Percentiles rank a stretch among this genome's conserved stretches.
Evolutionary conservation across 257 asterid species (phyloP).

Genomic region (Euphrasia confusa): DNA sequence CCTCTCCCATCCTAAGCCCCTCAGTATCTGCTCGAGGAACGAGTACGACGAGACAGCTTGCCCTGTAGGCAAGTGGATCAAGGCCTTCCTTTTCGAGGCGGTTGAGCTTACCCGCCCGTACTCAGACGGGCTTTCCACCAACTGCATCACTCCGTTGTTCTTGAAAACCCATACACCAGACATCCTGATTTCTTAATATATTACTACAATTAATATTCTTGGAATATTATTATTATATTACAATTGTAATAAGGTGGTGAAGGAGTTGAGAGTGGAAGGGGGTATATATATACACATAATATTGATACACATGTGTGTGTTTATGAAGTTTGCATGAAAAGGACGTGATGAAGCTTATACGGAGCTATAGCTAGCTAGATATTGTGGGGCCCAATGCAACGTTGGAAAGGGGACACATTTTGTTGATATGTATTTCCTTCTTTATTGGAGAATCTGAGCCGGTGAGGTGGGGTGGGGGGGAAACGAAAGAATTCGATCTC

Average conservation of each 20-base stretch:
- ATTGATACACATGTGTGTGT: too few species aligned
- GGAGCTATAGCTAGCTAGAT: too few species aligned
- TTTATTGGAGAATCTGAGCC: too few species aligned
- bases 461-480: too few species aligned
- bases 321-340: constrained; percentile 31
- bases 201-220: not conserved
- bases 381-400: constrained; percentile 43
- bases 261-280: too few species aligned
- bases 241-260: too few species aligned
- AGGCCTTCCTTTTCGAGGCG: constrained; percentile 45
- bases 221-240: too few species aligned
- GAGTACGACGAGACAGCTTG: constrained; percentile 61
- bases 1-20: constrained; percentile 78
- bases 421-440: not conserved
- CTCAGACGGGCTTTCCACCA: constrained; percentile 43
- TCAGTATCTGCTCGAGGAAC: constrained; percentile 51
- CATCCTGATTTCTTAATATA: too few species aligned
- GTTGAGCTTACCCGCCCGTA: constrained; percentile 15
- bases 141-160: constrained; percentile 66
- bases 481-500: too few species aligned
- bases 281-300: too few species aligned
- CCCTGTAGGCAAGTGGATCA: constrained; percentile 66
- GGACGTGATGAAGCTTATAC: not conserved
- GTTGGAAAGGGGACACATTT: constrained; percentile 25
- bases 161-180: constrained; percentile 91